phyloP scores from a whole-genome alignment of 2,329 filamentous ascomycete genomes.

The Leptographium flavum region DNA sequence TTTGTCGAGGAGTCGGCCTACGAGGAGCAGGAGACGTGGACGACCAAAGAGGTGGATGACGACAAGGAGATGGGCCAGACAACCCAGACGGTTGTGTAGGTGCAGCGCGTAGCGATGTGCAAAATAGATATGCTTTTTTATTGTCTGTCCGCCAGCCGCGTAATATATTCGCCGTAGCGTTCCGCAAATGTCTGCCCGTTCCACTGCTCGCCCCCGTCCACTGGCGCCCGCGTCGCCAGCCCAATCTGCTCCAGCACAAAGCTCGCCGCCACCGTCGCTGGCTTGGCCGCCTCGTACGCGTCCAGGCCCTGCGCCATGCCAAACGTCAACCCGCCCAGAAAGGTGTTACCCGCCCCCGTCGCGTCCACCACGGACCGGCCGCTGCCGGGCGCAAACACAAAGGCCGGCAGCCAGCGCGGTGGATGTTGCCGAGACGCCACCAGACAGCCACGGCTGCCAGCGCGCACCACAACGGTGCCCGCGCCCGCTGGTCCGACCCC shows the following conservation, averaged over 20 bases:
- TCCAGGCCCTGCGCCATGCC: background rate
- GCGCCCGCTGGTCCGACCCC: background rate
- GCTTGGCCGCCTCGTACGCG: background rate
- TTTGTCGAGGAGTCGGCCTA: slow-evolving; percentile 1
- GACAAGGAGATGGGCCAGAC: background rate
- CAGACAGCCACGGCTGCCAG: slow-evolving; percentile 1
- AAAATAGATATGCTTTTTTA: no score
- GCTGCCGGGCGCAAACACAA: background rate
- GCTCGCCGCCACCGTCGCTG: background rate
- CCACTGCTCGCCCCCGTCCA: background rate
- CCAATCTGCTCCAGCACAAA: slow-evolving; percentile 4
- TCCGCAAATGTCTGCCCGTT: background rate
- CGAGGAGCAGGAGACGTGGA: slow-evolving; percentile 1
- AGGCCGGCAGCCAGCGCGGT: slow-evolving; percentile 2
- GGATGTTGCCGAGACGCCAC: background rate
- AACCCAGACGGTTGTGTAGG: background rate
- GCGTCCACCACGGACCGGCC: background rate
- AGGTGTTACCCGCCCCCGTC: slow-evolving; percentile 7
- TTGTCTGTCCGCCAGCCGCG: no score
- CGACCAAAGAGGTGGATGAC: background rate
- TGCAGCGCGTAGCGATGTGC: no score
- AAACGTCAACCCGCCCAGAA: slow-evolving; percentile 2
- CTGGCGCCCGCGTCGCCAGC: background rate
- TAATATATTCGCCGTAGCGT: background rate
- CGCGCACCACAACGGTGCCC: background rate